These are phyloP conservation scores for Didymella lethalis DNA, from an alignment of 2,329 filamentous ascomycete genomes.

Conservation along the genomic window DNA sequence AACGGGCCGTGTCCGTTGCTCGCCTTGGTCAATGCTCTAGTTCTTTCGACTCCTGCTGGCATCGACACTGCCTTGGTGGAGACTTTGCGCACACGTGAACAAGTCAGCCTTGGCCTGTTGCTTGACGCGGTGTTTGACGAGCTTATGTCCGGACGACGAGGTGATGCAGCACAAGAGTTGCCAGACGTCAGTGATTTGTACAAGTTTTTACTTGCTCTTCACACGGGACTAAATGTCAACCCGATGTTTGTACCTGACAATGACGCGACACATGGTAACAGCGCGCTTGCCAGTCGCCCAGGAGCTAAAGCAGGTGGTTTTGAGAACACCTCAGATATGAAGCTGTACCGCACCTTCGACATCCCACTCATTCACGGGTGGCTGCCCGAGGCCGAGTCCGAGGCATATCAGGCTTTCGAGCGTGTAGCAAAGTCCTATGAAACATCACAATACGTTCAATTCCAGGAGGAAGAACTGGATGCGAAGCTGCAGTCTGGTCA, in stretches of 20 bases:
- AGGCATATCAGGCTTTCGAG: constrained; percentile 73
- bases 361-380: constrained; percentile 93
- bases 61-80: constrained; percentile 76
- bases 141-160: constrained; percentile 78
- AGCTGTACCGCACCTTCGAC: constrained; percentile 87
- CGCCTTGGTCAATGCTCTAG: constrained; percentile 90
- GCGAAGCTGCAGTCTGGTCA: constrained; percentile 70
- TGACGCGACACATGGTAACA: constrained; percentile 46
- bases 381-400: constrained; percentile 74
- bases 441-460: constrained; percentile 87
- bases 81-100: constrained; percentile 79
- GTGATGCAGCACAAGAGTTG: constrained; percentile 68
- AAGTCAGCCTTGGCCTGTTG: constrained; percentile 84
- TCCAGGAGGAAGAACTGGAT: constrained; percentile 88
- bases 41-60: constrained; percentile 77
- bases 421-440: constrained; percentile 86
- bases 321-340: constrained; percentile 85
- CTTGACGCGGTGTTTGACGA: constrained; percentile 93
- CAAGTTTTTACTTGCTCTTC: constrained; percentile 82
- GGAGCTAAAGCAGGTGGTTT: constrained; percentile 72
- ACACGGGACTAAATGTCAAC: constrained; percentile 98
- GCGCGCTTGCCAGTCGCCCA: constrained; percentile 53
- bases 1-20: constrained; percentile 95
- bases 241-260: constrained; percentile 77
- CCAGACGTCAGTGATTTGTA: constrained; percentile 91